These are phyloP conservation scores for Fraxinus paxiana DNA, from an alignment of 305 asterid species.

Conservation along the genomic window DNA sequence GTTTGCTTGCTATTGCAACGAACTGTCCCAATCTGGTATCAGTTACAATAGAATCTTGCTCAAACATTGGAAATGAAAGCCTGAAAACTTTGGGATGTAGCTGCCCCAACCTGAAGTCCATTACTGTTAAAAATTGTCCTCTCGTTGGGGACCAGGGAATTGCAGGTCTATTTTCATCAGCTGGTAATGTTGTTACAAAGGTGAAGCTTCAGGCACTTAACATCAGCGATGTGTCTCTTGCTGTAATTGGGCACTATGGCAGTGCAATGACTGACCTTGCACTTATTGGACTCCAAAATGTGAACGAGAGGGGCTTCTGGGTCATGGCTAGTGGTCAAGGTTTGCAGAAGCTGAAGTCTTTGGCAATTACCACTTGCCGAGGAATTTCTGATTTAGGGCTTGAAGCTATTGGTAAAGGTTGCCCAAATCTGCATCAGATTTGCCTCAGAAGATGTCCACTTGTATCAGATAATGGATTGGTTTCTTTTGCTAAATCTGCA, in stretches of 20 bases:
- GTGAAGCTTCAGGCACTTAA: constrained; percentile 56
- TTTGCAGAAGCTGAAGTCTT: constrained; percentile 59
- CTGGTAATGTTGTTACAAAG: constrained; percentile 53
- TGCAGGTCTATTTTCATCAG: constrained; percentile 58
- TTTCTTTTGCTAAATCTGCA: constrained; percentile 54
- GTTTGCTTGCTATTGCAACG: constrained; percentile 55
- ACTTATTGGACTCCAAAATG: constrained; percentile 51
- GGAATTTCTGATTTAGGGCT: constrained; percentile 68
- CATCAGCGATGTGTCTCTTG: constrained; percentile 73
- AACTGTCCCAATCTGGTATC: constrained; percentile 66
- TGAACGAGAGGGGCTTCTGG: constrained; percentile 92
- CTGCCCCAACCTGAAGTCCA: constrained; percentile 57
- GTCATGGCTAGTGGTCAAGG: constrained; percentile 89
- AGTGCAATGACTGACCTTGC: constrained; percentile 53
- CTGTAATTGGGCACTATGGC: constrained; percentile 86
- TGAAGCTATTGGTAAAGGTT: constrained; percentile 61
- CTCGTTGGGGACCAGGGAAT: constrained; percentile 73
- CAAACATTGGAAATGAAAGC: constrained; percentile 62
- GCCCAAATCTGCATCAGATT: constrained; percentile 58
- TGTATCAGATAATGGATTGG: constrained; percentile 71
- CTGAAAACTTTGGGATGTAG: constrained; percentile 55
- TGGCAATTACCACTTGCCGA: constrained; percentile 57
- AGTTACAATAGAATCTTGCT: constrained; percentile 68
- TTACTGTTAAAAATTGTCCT: constrained; percentile 64
- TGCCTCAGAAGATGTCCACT: constrained; percentile 50